Evolutionary conservation across 2,329 filamentous ascomycete species (phyloP), one percentile per base, ranked within the genome.

Genomic region (Fusarium sp.): DNA sequence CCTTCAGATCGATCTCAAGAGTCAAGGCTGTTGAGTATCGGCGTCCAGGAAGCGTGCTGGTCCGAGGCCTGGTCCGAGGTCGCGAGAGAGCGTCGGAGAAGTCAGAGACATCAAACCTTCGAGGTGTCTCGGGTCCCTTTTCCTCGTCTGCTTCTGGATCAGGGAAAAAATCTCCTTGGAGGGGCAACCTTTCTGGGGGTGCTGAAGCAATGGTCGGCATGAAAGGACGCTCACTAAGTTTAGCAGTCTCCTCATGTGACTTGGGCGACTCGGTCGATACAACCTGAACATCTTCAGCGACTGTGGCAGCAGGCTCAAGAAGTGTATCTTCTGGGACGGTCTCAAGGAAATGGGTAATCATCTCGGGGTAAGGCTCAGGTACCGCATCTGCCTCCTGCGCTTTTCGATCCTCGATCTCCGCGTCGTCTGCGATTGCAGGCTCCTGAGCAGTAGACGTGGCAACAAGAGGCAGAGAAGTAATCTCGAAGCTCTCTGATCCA

Each of bases 21-120:
- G 70, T 68, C 62, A 75, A 52, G 5, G 70, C 70, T n/a, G 72
- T 73, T 14, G 73, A 75, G 43, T 75, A 75, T 12, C 72, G 73
- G 5, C 73, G 71, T 46, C 66, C 66, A 19, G 71, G 73, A 18
- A 74, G 64, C 19, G 73, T 67, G 44, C 58, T 70, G 18, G 57
- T 73, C 18, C 72, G 67, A 44, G 65, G 62, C 28, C 64, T 51
- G 25, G 58, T 55, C 46, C 64, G 45, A 67, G 70, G 48, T 60
- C 58, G 45, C 25, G 55, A 46, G 44, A 73, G 67, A 7, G 62
- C 53, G 7, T 28, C 46, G 7, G 68, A 58, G 34, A 74, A 34
- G n/a, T 71, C 53, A 42, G 60, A 42, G 12, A 34, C 44, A 19
- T 69, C 58, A 41, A 74, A 65, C 39, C 66, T 57, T 46, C 61